phyloP scores from a whole-genome alignment of 2,329 filamentous ascomycete genomes.

The Gnomoniopsis sp. region DNA sequence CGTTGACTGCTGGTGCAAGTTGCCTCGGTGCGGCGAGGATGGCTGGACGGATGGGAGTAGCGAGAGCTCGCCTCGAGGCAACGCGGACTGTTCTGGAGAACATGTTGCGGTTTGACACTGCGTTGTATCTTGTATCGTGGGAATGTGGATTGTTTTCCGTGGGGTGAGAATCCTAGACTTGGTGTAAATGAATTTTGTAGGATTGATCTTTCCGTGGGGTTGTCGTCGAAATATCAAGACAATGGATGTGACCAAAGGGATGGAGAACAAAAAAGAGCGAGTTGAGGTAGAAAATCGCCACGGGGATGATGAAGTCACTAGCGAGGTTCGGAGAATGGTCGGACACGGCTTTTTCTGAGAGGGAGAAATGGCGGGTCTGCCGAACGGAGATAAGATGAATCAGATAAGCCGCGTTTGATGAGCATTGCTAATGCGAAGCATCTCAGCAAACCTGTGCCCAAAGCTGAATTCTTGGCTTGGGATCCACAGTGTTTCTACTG shows the following conservation, averaged over 20 bases:
- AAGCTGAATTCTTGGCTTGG: not conserved
- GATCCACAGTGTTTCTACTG: not conserved
- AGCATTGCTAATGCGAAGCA: constrained; percentile 4
- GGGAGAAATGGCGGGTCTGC: not conserved
- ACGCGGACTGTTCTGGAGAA: constrained; percentile 44
- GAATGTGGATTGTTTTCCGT: not conserved
- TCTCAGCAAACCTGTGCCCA: not conserved
- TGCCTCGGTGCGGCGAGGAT: constrained; percentile 36
- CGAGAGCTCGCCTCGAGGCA: constrained; percentile 40
- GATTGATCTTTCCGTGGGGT: no score
- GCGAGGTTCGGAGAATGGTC: constrained; percentile 26
- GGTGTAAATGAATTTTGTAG: not conserved
- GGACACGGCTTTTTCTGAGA: not conserved
- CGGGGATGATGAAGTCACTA: constrained; percentile 8
- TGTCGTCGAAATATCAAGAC: not conserved
- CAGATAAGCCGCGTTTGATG: constrained; percentile 9
- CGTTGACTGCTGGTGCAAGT: constrained; percentile 36
- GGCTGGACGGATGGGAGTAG: constrained; percentile 36
- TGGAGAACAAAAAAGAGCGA: not conserved
- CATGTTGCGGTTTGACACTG: constrained; percentile 32
- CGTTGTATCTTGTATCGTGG: not conserved
- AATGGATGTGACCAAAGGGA: not conserved
- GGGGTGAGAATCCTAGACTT: not conserved
- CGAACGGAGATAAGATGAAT: constrained; percentile 15
- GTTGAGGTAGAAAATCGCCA: constrained; percentile 4